Evolutionary conservation across 148 eudicot genomes (phyloP).

Genomic region (Arbutus unedo): DNA sequence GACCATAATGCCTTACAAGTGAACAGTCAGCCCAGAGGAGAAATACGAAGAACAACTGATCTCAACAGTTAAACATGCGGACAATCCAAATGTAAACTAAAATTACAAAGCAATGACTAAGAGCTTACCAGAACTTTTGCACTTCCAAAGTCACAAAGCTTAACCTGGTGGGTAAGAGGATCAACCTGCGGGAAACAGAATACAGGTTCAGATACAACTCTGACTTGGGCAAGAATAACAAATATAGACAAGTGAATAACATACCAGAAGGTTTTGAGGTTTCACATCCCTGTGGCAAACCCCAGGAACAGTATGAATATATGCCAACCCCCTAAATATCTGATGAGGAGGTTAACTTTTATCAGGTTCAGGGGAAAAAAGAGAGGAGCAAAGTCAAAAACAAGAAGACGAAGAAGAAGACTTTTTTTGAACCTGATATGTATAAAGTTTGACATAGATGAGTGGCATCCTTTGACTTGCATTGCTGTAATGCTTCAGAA

Average conservation of each 20-base stretch:
- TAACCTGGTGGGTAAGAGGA: constrained; percentile 86
- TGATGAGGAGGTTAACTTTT: constrained; percentile 22
- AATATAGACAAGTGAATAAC: neutral
- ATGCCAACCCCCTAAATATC: constrained; percentile 82
- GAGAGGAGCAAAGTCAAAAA: neutral
- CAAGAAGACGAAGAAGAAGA: neutral
- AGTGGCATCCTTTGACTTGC: constrained; percentile 78
- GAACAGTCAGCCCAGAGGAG: neutral
- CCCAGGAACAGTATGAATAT: constrained; percentile 74
- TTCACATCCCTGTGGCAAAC: constrained; percentile 85
- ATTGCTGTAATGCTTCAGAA: constrained; percentile 64
- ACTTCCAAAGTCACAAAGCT: constrained; percentile 93
- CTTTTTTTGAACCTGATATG: constrained; percentile 56
- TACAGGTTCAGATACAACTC: constrained; percentile 2
- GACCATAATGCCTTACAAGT: neutral
- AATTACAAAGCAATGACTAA: neutral
- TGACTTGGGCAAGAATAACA: neutral
- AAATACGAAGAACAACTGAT: neutral
- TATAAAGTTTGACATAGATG: constrained; percentile 72
- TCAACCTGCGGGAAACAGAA: constrained; percentile 50
- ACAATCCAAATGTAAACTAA: constrained; percentile 6
- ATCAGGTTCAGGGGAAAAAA: neutral
- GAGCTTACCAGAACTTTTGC: constrained; percentile 75
- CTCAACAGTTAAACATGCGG: neutral
- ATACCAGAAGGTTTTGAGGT: constrained; percentile 68